These are phyloP conservation scores for Atkinsonella hypoxylon DNA, from an alignment of 2,329 filamentous ascomycete genomes.

Conservation along the genomic window DNA sequence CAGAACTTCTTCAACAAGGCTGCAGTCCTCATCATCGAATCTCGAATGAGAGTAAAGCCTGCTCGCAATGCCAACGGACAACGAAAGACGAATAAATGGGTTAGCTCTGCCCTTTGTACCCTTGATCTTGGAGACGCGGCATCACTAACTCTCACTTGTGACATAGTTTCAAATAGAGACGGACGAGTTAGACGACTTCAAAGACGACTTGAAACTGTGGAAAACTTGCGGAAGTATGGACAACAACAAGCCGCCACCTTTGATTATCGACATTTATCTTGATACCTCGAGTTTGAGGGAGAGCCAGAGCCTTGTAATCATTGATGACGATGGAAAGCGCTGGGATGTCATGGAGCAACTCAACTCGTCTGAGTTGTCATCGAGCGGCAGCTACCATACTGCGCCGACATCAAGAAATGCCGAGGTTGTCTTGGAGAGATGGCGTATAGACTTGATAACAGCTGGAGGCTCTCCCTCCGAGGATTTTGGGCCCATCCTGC, in stretches of 20 bases:
- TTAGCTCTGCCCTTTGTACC: slow-evolving; percentile 31
- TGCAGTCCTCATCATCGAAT: slow-evolving; percentile 70
- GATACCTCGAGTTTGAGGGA: slow-evolving; percentile 68
- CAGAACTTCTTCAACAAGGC: slow-evolving; percentile 90
- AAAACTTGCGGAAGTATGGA: slow-evolving; percentile 66
- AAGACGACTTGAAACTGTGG: slow-evolving; percentile 72
- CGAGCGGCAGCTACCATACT: slow-evolving; percentile 33
- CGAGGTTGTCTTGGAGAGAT: slow-evolving; percentile 80
- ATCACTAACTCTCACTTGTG: neutral
- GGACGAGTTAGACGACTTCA: slow-evolving; percentile 81
- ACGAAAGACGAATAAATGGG: slow-evolving; percentile 74
- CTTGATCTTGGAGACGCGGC: neutral
- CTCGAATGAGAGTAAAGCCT: slow-evolving; percentile 58
- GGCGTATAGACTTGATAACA: slow-evolving; percentile 68
- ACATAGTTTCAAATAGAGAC: slow-evolving; percentile 85
- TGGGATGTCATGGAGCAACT: slow-evolving; percentile 87
- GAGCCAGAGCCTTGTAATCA: slow-evolving; percentile 75
- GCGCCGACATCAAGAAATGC: slow-evolving; percentile 36
- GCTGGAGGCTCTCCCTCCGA: slow-evolving; percentile 35
- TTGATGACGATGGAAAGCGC: slow-evolving; percentile 81
- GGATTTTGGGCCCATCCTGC: slow-evolving; percentile 53
- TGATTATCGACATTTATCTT: slow-evolving; percentile 85
- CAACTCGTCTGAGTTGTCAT: slow-evolving; percentile 44
- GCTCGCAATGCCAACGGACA: slow-evolving; percentile 27
- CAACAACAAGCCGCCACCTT: slow-evolving; percentile 64